A percentile compares a stretch with the other conserved stretches of the same genome.
phyloP scores from a whole-genome alignment of 192 early-diverging fungal genomes.

The Coemansia sp. region DNA sequence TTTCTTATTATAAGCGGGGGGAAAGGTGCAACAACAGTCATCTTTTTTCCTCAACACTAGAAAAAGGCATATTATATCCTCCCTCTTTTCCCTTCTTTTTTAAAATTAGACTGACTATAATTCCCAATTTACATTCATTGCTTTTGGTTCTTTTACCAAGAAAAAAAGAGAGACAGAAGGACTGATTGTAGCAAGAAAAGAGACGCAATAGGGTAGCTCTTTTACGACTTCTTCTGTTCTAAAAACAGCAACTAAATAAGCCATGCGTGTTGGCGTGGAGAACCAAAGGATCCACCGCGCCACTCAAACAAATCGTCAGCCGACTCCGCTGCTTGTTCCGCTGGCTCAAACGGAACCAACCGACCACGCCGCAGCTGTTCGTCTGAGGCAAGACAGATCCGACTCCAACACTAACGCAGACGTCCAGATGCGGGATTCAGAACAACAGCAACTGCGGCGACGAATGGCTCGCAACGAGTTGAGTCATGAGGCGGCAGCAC shows the following conservation, averaged over 20 bases:
- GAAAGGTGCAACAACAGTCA: too few relatives aligned
- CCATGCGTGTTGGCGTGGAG: slow-evolving; percentile 24
- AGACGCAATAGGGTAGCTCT: too few relatives aligned
- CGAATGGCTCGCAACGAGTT: background rate
- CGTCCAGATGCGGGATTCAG: background rate
- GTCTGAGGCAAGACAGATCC: background rate
- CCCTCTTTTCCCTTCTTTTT: background rate
- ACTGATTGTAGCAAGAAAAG: too few relatives aligned
- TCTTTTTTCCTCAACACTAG: background rate
- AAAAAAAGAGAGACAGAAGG: too few relatives aligned
- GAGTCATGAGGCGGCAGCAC: background rate
- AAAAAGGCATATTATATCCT: background rate
- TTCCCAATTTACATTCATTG: background rate
- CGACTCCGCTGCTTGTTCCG: background rate
- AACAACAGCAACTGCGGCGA: slow-evolving; percentile 11
- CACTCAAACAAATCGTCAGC: background rate
- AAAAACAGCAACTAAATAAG: background rate
- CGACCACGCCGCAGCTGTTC: background rate
- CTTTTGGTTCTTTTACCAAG: background rate
- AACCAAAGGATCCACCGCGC: background rate
- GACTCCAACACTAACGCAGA: background rate
- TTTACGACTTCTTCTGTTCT: too few relatives aligned
- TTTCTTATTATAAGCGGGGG: too few relatives aligned
- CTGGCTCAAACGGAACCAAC: background rate
- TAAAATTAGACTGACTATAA: background rate